Base-by-base conservation (phyloP, 768 basidiomycete species). In the Clavaria fumosa region DNA sequence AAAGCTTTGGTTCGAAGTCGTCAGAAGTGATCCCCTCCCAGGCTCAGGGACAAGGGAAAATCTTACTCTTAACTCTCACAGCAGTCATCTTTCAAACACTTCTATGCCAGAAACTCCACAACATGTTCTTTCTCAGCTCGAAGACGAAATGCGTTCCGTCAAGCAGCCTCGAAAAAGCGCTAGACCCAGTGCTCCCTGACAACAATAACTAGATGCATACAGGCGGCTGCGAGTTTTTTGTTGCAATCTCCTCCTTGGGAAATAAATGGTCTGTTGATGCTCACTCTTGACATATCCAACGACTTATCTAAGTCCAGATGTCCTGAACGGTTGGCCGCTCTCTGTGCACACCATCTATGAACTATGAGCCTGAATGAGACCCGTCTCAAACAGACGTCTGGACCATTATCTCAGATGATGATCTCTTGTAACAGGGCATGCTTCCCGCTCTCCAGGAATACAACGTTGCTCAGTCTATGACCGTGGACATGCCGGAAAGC, bases 181-280 rank as follows among this genome's bases (percentile, higher is more conserved):
- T 11, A 18, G n/a, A n/a, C n/a, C n/a, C n/a, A n/a, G n/a, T n/a
- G n/a, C n/a, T n/a, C n/a, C n/a, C n/a, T n/a, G n/a, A 17, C 12
- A 7, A 2, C 21, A n/a, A 4, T 23, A 4, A 39, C 34, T 30
- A 32, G 34, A 15, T 23, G 78, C 20, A 73, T 85, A 31, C 62
- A 73, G 50, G 68, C 70, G 5, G 90, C 81, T 17, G 76, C 82
- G 18, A 66, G 65, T 22, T 84, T 95, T 50, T 63, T 97, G 21
- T 66, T 85, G 1, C 91, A 95, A 53, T 77, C 86, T 1, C 91
- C 91, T 18, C 91, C 91, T 1, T 91, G 91, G 31, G 84, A 97
- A 63, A 89, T 96, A 46, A 95, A 93, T 56, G 91, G 96, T 60
- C n/a, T n/a, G n/a, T 30, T 28, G 17, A 90, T 95, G 12, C 24